Conservation (phyloP, 306 rosid genomes). For the Citrullus mucosospermus region DNA sequence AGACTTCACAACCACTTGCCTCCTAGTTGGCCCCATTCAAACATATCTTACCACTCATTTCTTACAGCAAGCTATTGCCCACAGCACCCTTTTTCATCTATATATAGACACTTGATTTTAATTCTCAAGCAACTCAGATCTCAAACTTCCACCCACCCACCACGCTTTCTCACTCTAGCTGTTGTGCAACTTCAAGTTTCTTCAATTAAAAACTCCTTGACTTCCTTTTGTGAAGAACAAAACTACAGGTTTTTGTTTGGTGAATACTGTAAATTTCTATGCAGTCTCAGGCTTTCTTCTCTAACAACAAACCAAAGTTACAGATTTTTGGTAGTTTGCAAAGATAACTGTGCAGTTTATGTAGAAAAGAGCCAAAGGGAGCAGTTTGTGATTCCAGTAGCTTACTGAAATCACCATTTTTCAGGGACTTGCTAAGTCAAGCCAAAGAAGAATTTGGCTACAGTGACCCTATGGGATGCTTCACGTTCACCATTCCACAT, state of each 20-base stretch:
- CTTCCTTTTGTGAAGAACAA: neutral
- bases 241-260: neutral
- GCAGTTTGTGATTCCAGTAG: neutral
- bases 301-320: neutral
- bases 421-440: neutral
- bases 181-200: neutral
- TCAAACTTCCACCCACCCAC: neutral
- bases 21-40: slow-evolving; percentile 1
- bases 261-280: neutral
- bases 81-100: neutral
- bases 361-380: neutral
- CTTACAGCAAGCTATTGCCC: neutral
- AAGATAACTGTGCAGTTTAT: neutral
- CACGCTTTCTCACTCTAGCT: neutral
- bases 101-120: neutral
- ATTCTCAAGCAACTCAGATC: neutral
- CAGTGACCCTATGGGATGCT: neutral
- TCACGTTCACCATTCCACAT: neutral
- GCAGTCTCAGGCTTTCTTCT: neutral
- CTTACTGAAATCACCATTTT: neutral
- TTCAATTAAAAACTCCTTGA: neutral
- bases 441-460: neutral
- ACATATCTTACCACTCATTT: neutral
- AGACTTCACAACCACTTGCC: neutral
- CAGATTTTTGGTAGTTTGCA: neutral